These are phyloP conservation scores for Cyphellophora attinorum DNA, from an alignment of 2,329 filamentous ascomycete species.

Conservation along the genomic window DNA sequence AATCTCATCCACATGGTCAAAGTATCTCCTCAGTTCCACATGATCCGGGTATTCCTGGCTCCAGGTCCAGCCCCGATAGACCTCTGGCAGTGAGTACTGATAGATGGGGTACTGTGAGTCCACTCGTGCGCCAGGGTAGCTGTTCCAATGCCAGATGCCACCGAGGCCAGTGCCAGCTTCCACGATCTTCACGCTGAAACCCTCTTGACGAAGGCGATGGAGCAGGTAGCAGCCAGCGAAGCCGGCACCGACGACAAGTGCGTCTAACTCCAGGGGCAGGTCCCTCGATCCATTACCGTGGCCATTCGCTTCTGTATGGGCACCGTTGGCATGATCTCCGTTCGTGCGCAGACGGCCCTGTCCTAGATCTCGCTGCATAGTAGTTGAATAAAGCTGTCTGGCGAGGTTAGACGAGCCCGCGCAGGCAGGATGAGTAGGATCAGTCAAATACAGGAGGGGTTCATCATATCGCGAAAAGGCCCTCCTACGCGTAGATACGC, in stretches of 20 bases:
- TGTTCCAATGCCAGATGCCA: slow-evolving; percentile 30
- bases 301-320: too few relatives aligned
- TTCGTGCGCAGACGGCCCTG: too few relatives aligned
- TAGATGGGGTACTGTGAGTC: slow-evolving; percentile 38
- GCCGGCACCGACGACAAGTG: slow-evolving; percentile 22
- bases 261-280: slow-evolving; percentile 21
- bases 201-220: slow-evolving; percentile 42
- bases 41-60: slow-evolving; percentile 36
- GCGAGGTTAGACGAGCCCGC: too few relatives aligned
- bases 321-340: too few relatives aligned
- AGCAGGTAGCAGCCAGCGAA: slow-evolving; percentile 41
- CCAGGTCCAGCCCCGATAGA: slow-evolving; percentile 29
- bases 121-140: slow-evolving; percentile 22
- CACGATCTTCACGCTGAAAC: slow-evolving; percentile 39
- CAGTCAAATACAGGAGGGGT: too few relatives aligned
- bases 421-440: too few relatives aligned
- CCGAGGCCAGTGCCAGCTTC: slow-evolving; percentile 41
- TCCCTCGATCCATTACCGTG: too few relatives aligned
- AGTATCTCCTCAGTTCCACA: slow-evolving; percentile 31
- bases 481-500: too few relatives aligned
- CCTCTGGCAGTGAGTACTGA: slow-evolving; percentile 36
- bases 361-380: too few relatives aligned
- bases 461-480: too few relatives aligned
- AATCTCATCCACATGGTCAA: slow-evolving; percentile 30
- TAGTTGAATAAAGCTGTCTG: too few relatives aligned